Percentiles rank a stretch among this genome's conserved stretches.
Conservation (phyloP, 192 early-diverging fungal species). For the Rhizophagus clarus region DNA sequence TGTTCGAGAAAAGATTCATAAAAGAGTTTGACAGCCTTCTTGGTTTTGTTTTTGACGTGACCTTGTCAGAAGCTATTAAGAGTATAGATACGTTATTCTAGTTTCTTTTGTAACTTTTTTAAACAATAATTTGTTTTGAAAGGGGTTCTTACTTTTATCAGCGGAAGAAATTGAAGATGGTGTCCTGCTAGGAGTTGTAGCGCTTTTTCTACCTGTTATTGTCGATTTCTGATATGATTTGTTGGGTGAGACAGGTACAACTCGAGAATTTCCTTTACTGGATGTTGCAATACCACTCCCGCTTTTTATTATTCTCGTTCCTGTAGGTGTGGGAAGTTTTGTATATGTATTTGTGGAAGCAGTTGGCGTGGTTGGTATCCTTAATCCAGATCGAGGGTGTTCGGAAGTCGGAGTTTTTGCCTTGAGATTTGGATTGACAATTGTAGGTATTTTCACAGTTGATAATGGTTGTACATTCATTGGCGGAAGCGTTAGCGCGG, state of each 20-base stretch:
- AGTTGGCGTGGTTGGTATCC: constrained; percentile 9
- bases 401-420: constrained; percentile 20
- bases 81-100: not conserved
- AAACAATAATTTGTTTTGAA: not conserved
- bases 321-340: constrained; percentile 31
- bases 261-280: not conserved
- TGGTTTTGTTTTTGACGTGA: not conserved
- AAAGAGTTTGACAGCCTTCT: constrained; percentile 1
- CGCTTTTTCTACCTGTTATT: constrained; percentile 5
- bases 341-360: not conserved
- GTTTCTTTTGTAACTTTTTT: not conserved
- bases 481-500: not conserved
- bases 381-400: not conserved
- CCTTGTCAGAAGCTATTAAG: not conserved
- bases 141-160: not conserved
- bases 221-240: not conserved
- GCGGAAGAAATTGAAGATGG: not conserved
- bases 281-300: constrained; percentile 14
- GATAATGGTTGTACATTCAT: constrained; percentile 21
- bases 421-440: not conserved
- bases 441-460: constrained; percentile 19
- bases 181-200: not conserved
- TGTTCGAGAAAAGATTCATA: not conserved
- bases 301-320: constrained; percentile 19
- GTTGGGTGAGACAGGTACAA: not conserved